Base-by-base conservation (phyloP, 441 rosid species). In the Iberis amara region DNA sequence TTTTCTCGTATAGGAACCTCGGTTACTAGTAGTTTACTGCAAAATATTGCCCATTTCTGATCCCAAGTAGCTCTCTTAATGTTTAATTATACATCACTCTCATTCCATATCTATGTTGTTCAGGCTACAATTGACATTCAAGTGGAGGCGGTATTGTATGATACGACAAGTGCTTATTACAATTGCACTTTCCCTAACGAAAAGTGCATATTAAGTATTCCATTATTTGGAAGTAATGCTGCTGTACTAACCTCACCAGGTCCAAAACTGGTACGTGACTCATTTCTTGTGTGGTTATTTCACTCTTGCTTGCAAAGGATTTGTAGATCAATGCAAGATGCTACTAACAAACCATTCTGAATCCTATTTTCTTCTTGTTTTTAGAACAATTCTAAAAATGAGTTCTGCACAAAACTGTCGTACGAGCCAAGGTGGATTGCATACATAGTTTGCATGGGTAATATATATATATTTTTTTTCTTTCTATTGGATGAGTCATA, bases 391-490 rank as follows among this genome's bases (percentile, higher is more conserved):
- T 41, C 69, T 37, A 59, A 55, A 24, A 75, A 75, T 57, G 80
- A 77, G 65, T 82, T 87, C 85, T 64, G 72, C 43, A 83, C 89
- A 45, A 86, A 76, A 68, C 52, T 89, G 55, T 82, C 95, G 13
- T 89, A 84, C 68, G 90, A 78, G 18, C 96, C 97, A 28, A 80
- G 97, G 77, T 89, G 97, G 99, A 73, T 82, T 52, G 79, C 96
- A 36, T 89, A 92, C 72, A 57, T 89, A 49, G 59, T 76, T 73
- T 95, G 99, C 74, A 76, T 76, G 64, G 95, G 97, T 89, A 82
- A 59, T 37, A 14, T 45, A n/a, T n/a, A n/a, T n/a, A n/a, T n/a
- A n/a, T 45, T 11, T 47, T 27, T 45, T 49, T 45, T 11, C 32
- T 54, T 47, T 32, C 3, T 8, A 18, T 30, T 52, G 60, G 37